These are phyloP conservation scores for Zygosaccharomyces bisporus DNA, from an alignment of 805 yeast species.

Conservation along the genomic window DNA sequence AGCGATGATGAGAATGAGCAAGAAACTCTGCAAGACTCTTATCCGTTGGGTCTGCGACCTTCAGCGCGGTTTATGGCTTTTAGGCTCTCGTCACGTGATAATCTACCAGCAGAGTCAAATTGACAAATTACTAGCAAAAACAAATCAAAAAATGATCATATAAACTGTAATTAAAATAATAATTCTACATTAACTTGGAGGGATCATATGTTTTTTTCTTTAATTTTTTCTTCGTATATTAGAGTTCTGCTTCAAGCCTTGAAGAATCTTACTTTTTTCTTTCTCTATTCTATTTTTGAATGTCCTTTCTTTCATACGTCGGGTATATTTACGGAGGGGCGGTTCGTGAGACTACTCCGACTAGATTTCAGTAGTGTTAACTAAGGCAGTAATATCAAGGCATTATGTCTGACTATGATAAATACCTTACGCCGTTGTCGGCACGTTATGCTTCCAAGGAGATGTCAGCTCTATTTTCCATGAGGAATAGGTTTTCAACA, in stretches of 20 bases:
- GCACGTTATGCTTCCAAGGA: constrained; percentile 97
- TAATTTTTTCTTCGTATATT: neutral
- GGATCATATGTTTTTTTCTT: neutral
- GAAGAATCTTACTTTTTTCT: no score
- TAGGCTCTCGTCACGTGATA: constrained; percentile 35
- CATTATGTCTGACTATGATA: constrained; percentile 48
- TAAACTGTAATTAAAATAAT: constrained; percentile 4
- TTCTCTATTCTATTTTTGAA: no score
- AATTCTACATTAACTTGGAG: neutral
- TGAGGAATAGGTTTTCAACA: constrained; percentile 91
- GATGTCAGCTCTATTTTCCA: constrained; percentile 89
- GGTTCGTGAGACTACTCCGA: no score
- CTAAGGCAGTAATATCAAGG: neutral
- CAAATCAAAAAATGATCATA: constrained; percentile 1
- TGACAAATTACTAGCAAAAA: constrained; percentile 8
- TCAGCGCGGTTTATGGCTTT: constrained; percentile 69
- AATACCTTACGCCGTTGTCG: constrained; percentile 88
- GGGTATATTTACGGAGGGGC: no score
- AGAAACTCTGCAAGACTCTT: constrained; percentile 23
- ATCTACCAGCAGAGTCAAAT: constrained; percentile 17
- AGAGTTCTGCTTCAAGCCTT: no score
- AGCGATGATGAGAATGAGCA: constrained; percentile 21
- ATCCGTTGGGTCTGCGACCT: constrained; percentile 46
- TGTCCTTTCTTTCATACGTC: no score
- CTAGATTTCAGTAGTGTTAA: no score